Percentiles rank a stretch among this genome's conserved stretches.
These are phyloP conservation scores for Pyrrhoderma lamaoense DNA, from an alignment of 1,284 basidiomycete genomes.

Conservation along the genomic window DNA sequence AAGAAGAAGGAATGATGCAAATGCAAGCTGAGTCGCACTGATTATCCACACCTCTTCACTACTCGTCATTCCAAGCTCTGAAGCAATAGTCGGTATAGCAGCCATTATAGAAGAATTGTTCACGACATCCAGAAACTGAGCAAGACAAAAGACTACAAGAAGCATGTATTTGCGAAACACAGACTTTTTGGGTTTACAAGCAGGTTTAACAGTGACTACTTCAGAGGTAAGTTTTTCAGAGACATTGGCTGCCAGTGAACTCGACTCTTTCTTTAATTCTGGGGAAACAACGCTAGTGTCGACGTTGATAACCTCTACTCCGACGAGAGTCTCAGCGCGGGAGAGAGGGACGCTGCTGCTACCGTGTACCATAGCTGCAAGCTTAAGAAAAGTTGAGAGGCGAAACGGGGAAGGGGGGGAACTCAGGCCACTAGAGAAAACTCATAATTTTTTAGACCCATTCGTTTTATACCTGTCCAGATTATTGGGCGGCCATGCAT, in stretches of 20 bases:
- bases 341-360: constrained; percentile 4
- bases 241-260: too few species aligned
- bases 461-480: too few species aligned
- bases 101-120: constrained; percentile 35
- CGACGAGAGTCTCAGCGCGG: constrained; percentile 5
- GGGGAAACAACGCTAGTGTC: too few species aligned
- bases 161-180: constrained; percentile 25
- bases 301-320: neutral
- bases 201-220: too few species aligned
- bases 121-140: constrained; percentile 42
- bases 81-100: constrained; percentile 24
- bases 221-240: too few species aligned
- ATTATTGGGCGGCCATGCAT: too few species aligned
- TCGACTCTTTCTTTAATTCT: too few species aligned
- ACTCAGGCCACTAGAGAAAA: neutral
- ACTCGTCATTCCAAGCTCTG: constrained; percentile 23
- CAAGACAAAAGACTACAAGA: constrained; percentile 36
- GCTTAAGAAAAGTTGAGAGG: neutral
- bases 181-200: too few species aligned
- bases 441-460: too few species aligned
- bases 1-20: constrained; percentile 35
- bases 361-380: neutral
- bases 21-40: constrained; percentile 36
- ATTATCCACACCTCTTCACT: constrained; percentile 31
- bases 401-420: neutral